Conservation (phyloP, 768 basidiomycete species). For the Rhodotorula paludigena region DNA sequence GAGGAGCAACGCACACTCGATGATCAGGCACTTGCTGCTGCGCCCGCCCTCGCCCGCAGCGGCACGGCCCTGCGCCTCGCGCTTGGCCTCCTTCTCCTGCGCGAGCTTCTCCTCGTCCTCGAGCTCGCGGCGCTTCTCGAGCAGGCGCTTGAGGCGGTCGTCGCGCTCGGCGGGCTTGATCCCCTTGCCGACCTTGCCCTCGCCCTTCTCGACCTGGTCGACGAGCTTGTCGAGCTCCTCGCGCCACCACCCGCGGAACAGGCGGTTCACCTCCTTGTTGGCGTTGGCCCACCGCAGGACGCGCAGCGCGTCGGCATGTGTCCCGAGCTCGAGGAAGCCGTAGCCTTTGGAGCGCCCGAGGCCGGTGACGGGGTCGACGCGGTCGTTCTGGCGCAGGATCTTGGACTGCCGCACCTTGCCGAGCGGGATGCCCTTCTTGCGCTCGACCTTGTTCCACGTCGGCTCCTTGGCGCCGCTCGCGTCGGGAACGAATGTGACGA, state of each 20-base stretch:
- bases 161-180: slow-evolving; percentile 32
- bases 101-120: slow-evolving; percentile 38
- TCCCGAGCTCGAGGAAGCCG: slow-evolving; percentile 85
- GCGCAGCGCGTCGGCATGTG: slow-evolving; percentile 81
- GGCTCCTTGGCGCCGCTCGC: slow-evolving; percentile 42
- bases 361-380: slow-evolving; percentile 80
- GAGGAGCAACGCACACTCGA: slow-evolving; percentile 31
- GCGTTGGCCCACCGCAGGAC: slow-evolving; percentile 93
- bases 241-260: slow-evolving; percentile 80
- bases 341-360: slow-evolving; percentile 88
- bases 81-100: slow-evolving; percentile 28
- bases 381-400: slow-evolving; percentile 80
- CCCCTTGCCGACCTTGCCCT: slow-evolving; percentile 34
- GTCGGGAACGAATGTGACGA: slow-evolving; percentile 49
- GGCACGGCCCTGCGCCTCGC: slow-evolving; percentile 34
- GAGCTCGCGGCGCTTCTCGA: slow-evolving; percentile 35
- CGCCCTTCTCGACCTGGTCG: slow-evolving; percentile 44
- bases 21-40: slow-evolving; percentile 33
- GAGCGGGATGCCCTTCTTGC: slow-evolving; percentile 48
- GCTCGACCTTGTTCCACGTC: slow-evolving; percentile 41
- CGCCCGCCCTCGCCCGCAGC: slow-evolving; percentile 33
- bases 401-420: slow-evolving; percentile 79
- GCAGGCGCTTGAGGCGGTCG: slow-evolving; percentile 28
- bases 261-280: slow-evolving; percentile 59
- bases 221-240: slow-evolving; percentile 57